phyloP scores from a whole-genome alignment of 129 eudicot genomes.

The Artemisia annua region DNA sequence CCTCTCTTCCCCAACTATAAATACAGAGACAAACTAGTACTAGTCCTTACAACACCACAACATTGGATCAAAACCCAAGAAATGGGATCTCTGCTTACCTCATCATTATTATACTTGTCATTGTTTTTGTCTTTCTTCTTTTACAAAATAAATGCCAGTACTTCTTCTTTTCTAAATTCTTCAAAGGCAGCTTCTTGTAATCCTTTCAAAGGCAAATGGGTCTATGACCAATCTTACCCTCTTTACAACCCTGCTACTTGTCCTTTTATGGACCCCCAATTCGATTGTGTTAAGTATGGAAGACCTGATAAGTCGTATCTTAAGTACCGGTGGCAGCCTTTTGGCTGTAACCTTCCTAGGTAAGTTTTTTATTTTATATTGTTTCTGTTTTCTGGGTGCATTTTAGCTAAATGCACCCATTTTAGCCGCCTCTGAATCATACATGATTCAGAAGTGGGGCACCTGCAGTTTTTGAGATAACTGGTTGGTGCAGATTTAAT shows the following conservation, averaged over 20 bases:
- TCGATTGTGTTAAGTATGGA: conserved; percentile 59
- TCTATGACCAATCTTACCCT: conserved; percentile 75
- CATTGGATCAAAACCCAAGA: conserved; percentile 36
- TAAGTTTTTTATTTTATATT: not conserved
- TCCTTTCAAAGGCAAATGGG: conserved; percentile 76
- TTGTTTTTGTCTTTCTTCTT: conserved; percentile 34
- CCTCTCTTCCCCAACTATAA: conserved; percentile 17
- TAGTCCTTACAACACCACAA: conserved; percentile 26
- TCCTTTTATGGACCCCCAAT: conserved; percentile 71
- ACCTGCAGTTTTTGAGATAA: not conserved
- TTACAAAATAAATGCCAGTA: conserved; percentile 35
- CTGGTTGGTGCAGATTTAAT: conserved; percentile 52
- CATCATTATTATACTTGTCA: conserved; percentile 31
- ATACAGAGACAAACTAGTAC: conserved; percentile 26
- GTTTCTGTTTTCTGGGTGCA: not conserved
- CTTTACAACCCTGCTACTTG: conserved; percentile 67
- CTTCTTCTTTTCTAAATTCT: conserved; percentile 34
- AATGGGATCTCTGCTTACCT: conserved; percentile 26
- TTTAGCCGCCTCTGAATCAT: not conserved
- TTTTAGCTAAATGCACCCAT: not conserved
- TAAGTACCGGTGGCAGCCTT: conserved; percentile 84
- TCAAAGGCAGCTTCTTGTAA: conserved; percentile 46
- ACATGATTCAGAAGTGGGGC: too few relatives aligned
- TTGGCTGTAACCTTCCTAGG: conserved; percentile 65
- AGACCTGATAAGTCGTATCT: conserved; percentile 65